Conservation (phyloP, 768 basidiomycete species). For the Boletus reticuloceps region DNA sequence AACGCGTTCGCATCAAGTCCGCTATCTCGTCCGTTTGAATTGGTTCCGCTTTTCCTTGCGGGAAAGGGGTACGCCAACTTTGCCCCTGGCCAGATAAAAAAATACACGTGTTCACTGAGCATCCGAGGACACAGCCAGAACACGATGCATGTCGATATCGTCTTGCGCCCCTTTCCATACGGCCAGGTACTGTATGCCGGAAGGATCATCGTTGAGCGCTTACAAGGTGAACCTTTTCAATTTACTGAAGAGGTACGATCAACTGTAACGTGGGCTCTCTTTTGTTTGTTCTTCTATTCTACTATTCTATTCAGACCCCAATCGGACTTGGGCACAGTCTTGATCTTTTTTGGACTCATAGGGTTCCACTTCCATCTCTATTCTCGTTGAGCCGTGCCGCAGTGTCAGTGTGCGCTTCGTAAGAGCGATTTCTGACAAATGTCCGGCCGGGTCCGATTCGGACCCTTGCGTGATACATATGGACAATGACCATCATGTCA, state of each 20-base stretch:
- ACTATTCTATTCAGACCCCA: too few species aligned
- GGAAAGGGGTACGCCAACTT: background rate
- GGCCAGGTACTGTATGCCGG: constrained; percentile 11
- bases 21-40: background rate
- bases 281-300: too few species aligned
- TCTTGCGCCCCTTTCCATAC: constrained; percentile 8
- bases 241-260: too few species aligned
- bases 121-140: background rate
- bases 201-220: constrained; percentile 13
- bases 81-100: background rate
- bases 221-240: background rate
- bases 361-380: too few species aligned
- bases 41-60: too few species aligned
- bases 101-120: constrained; percentile 8
- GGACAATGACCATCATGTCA: too few species aligned
- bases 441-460: background rate
- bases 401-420: too few species aligned
- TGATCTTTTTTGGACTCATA: too few species aligned
- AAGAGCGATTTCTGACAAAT: background rate
- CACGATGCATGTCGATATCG: constrained; percentile 3
- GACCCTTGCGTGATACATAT: background rate
- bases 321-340: too few species aligned
- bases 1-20: constrained; percentile 2
- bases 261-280: too few species aligned
- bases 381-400: too few species aligned